Base-by-base conservation (phyloP, 1,284 basidiomycete genomes). In the Marasmius sp. region DNA sequence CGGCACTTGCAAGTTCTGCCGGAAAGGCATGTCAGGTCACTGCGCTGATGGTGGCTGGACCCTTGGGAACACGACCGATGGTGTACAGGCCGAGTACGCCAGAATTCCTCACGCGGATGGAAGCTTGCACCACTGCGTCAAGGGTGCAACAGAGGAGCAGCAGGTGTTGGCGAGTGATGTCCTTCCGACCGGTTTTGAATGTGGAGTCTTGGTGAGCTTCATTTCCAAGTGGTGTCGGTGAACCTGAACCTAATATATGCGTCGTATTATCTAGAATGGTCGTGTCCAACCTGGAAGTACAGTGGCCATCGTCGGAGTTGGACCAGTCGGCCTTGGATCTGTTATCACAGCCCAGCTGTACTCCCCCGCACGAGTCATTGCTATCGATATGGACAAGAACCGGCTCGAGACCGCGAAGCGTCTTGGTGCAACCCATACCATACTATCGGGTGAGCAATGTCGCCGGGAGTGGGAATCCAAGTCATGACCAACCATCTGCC, bases 41-140 rank as follows among this genome's bases (percentile, higher is more conserved):
- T 72, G 71, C 48, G 33, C 18, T 27, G 52, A 69, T 7, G 71
- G 71, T 16, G 71, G 71, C 3, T 71, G 71, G 71, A 55, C 66
- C 1, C 70, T 72, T 3, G 71, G 71, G 9, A 65, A 72, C 59
- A 68, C 63, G 16, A 66, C 70, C 58, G 70, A 72, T 55, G 71
- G 70, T 36, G 70, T 68, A 3, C 71, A 72, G 59, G 71, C 70
- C 2, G 68, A 72, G 59, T 72, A 67, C 59, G 65, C 66, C 36
- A 65, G 71, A 20, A 63, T 71, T 43, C 71, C 69, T 11, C 66
- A 68, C 53, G 71, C 71, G 2, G 65, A 70, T 53, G 58, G 62
- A 16, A 68, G 65, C 37, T 61, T 71, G 39, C 62, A 70, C 59
- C 66, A 51, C 33, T 49, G 65, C 34, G 62, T 68, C 16, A 50